Base-by-base conservation (phyloP, 2,329 filamentous ascomycete genomes). In the Colletotrichum camelliae region DNA sequence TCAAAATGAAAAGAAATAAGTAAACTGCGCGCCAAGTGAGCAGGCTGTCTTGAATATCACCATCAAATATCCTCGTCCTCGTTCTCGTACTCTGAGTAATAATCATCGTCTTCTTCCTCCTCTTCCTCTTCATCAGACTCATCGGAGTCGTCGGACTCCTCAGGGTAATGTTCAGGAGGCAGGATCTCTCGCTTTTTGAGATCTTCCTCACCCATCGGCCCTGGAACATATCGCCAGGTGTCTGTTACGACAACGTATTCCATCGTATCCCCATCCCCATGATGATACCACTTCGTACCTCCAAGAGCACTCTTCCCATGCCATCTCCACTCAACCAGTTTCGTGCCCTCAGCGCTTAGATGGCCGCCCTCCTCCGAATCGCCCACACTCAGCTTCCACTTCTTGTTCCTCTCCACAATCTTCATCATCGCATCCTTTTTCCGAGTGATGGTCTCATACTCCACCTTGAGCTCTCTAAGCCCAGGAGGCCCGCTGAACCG, bases 401-500 rank as follows among this genome's bases (percentile, higher is more conserved):
- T 18, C 62, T 75, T 75, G 43, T 75, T 77, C 37, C 67, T 67
- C 16, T 81, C 77, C 7, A 86, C 85, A n/a, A 91, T 87, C 9
- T 79, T 78, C 55, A 89, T 81, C 4, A 91, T 79, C 77, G 90
- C 87, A 0, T 76, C 78, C 70, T 84, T 85, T 75, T 88, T 88
- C 15, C 86, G 81, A 67, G 86, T 83, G 8, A 90, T 72, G 4
- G 86, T 87, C 80, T 91, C 89, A 18, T 89, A 80, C 55, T 89
- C 87, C 7, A 89, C 81, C 31, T 80, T 79, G 3, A 91, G 78
- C 61, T 86, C 83, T 2, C 80, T 78, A 18, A 89, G 81, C 5
- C 82, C 84, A 0, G 75, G 5, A 1, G 84, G 81, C 33, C 27
- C 77, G 72, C 1, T 82, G 65, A 1, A 16, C 48, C 6, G 78